These are phyloP conservation scores for Rutidosis leptorrhynchoides DNA, from an alignment of 129 eudicot genomes.

Conservation along the genomic window DNA sequence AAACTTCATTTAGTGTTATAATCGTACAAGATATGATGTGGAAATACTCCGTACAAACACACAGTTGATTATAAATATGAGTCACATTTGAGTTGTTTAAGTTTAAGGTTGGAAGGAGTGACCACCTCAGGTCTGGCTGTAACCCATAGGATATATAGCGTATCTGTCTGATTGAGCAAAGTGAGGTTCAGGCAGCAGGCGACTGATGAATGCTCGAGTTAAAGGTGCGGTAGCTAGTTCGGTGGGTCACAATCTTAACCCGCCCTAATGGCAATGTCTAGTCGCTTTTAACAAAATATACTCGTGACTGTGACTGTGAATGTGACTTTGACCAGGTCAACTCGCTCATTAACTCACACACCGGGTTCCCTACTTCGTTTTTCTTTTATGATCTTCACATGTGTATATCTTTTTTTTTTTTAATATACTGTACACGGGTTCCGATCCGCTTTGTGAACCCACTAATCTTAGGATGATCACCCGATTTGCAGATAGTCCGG, in stretches of 20 bases:
- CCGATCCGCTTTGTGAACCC: no score
- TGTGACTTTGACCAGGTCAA: background rate
- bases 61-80: no score
- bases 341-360: constrained; percentile 2
- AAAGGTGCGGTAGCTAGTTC: constrained; percentile 8
- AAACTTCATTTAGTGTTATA: no score
- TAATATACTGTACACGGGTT: background rate
- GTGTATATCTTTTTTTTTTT: background rate
- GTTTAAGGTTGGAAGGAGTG: no score
- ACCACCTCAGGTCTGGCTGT: no score
- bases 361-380: constrained; percentile 4
- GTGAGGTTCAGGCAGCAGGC: background rate
- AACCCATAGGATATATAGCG: background rate
- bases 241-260: constrained; percentile 4
- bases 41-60: no score
- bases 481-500: no score
- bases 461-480: no score
- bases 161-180: background rate
- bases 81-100: no score
- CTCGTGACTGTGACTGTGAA: no score
- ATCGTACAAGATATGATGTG: no score
- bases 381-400: background rate
- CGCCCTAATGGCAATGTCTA: constrained; percentile 1
- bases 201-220: background rate
- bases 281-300: constrained; percentile 20